Evolutionary conservation across 179 eudicot genomes (phyloP).

Genomic region (Nepenthes alata): DNA sequence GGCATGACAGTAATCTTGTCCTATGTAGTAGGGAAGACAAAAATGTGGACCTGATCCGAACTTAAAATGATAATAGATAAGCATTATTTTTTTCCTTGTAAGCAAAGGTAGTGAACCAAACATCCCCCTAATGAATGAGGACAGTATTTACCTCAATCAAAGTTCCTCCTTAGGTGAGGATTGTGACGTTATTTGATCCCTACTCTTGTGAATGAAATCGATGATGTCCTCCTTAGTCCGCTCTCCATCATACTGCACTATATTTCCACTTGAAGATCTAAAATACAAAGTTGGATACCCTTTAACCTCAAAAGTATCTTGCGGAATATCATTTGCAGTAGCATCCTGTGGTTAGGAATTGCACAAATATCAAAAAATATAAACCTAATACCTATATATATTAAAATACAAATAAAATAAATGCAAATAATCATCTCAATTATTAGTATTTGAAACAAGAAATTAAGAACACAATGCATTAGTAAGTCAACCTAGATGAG

Average conservation of each 20-base stretch:
- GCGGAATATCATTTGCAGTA: slow-evolving; percentile 75
- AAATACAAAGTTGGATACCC: slow-evolving; percentile 87
- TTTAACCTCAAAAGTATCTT: slow-evolving; percentile 51
- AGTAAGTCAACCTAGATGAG: background rate
- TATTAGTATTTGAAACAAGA: background rate
- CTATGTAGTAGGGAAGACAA: too few species aligned
- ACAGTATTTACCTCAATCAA: slow-evolving; percentile 30
- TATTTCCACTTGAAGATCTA: slow-evolving; percentile 62
- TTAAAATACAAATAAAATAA: background rate
- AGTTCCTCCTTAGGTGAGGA: slow-evolving; percentile 51
- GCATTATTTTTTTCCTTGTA: too few species aligned
- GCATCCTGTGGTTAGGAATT: slow-evolving; percentile 45
- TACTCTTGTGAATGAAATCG: slow-evolving; percentile 56
- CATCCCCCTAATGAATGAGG: too few species aligned
- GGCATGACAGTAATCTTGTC: too few species aligned
- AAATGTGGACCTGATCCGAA: too few species aligned
- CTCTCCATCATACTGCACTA: slow-evolving; percentile 45
- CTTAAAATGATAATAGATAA: too few species aligned
- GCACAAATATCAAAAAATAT: background rate
- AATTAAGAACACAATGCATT: background rate
- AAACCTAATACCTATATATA: background rate
- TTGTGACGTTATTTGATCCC: slow-evolving; percentile 20
- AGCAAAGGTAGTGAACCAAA: too few species aligned
- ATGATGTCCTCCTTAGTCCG: slow-evolving; percentile 69
- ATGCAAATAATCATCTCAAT: background rate